Evolutionary conservation across 1,139 yeast species (phyloP).

Genomic region (Blastobotrys ciferrii): DNA sequence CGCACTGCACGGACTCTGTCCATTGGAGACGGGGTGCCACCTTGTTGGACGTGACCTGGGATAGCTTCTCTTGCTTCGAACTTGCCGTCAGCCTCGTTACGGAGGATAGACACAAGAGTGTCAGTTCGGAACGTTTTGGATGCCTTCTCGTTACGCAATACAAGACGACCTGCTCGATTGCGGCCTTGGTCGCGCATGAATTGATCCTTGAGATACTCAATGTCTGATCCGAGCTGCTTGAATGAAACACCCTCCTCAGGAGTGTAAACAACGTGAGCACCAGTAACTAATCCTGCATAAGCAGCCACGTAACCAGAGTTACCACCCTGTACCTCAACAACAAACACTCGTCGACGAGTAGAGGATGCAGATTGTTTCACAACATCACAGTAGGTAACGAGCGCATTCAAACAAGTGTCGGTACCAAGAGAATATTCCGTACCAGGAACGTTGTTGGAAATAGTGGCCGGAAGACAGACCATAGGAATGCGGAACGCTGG

Average conservation of each 20-base stretch:
- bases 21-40: constrained; percentile 92
- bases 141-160: constrained; percentile 83
- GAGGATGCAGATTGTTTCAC: constrained; percentile 95
- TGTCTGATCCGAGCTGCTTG: constrained; percentile 71
- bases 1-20: constrained; percentile 92
- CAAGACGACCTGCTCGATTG: constrained; percentile 79
- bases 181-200: constrained; percentile 78
- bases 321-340: constrained; percentile 97
- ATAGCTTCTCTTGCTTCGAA: constrained; percentile 94
- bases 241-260: constrained; percentile 85
- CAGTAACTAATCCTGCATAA: constrained; percentile 82
- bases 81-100: constrained; percentile 68
- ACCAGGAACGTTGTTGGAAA: constrained; percentile 97
- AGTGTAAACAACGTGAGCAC: constrained; percentile 88
- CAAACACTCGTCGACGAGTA: constrained; percentile 90
- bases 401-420: constrained; percentile 89
- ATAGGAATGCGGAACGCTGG: constrained; percentile 93
- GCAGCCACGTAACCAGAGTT: constrained; percentile 92
- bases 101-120: constrained; percentile 75
- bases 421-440: constrained; percentile 92
- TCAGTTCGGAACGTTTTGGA: constrained; percentile 79
- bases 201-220: constrained; percentile 63
- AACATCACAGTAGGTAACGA: constrained; percentile 90
- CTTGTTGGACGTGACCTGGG: constrained; percentile 98
- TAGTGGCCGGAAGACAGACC: constrained; percentile 91